Conservation (phyloP, 768 basidiomycete genomes). For the Cystobasidium onofrii region DNA sequence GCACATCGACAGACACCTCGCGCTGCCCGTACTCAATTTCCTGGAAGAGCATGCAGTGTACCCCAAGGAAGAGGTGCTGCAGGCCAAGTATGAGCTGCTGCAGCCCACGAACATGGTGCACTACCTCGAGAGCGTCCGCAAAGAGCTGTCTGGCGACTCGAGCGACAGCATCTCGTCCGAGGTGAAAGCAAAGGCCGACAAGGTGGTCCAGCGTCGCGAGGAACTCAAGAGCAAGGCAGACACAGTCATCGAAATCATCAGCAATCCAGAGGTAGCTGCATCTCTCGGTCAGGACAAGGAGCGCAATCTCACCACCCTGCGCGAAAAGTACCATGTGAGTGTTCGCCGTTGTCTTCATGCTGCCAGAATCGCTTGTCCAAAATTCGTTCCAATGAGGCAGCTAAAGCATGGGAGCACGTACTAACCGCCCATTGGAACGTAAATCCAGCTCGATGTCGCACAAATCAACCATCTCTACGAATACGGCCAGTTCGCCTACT, state of each 20-base stretch:
- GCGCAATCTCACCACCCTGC: slow-evolving; percentile 87
- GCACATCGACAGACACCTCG: slow-evolving; percentile 87
- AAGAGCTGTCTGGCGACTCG: background rate
- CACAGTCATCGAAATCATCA: slow-evolving; percentile 87
- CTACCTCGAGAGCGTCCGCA: slow-evolving; percentile 53
- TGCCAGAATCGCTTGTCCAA: background rate
- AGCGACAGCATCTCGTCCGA: background rate
- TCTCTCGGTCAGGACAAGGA: slow-evolving; percentile 91
- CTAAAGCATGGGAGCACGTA: background rate
- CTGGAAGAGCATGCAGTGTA: slow-evolving; percentile 68
- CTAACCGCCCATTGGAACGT: background rate
- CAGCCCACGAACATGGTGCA: slow-evolving; percentile 98
- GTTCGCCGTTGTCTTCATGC: slow-evolving; percentile 1
- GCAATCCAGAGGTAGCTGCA: slow-evolving; percentile 91
- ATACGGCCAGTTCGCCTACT: slow-evolving; percentile 97
- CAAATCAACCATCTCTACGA: slow-evolving; percentile 94
- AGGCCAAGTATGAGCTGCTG: slow-evolving; percentile 93
- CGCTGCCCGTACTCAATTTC: slow-evolving; percentile 84
- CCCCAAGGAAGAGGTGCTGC: slow-evolving; percentile 65
- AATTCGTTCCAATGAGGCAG: background rate
- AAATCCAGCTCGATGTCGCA: slow-evolving; percentile 82
- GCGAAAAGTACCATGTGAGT: slow-evolving; percentile 79
- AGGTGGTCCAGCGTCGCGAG: slow-evolving; percentile 11
- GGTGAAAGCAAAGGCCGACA: background rate
- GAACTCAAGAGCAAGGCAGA: slow-evolving; percentile 81